These are phyloP conservation scores for Rhizoclosmatium hyalinum DNA, from an alignment of 371 early-diverging fungal genomes.

Conservation along the genomic window DNA sequence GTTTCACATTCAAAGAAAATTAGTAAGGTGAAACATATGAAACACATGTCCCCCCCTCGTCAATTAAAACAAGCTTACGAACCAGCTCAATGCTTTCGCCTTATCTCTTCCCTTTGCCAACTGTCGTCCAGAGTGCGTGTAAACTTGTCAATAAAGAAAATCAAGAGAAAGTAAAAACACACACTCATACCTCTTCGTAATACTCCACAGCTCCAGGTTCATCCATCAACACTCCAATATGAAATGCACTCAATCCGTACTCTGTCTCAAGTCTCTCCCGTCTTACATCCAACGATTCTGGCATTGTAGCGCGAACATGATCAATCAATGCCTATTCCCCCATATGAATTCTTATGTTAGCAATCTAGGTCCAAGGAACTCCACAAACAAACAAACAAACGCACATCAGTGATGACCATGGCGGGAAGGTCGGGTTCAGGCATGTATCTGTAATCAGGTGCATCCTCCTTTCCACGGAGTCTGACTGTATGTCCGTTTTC, in stretches of 20 bases:
- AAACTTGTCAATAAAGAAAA: background rate
- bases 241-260: constrained; percentile 65
- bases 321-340: constrained; percentile 57
- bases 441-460: constrained; percentile 90
- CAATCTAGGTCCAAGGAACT: background rate
- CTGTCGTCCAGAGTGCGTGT: background rate
- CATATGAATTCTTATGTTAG: constrained; percentile 3
- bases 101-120: constrained; percentile 12
- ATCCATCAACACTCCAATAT: constrained; percentile 70
- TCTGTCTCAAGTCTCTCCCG: constrained; percentile 66
- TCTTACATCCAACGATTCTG: constrained; percentile 77
- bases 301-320: constrained; percentile 51
- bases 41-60: too few relatives aligned
- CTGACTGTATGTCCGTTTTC: constrained; percentile 69
- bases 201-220: constrained; percentile 76
- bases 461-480: constrained; percentile 80
- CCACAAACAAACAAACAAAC: background rate
- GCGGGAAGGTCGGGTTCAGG: constrained; percentile 90
- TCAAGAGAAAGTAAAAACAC: background rate
- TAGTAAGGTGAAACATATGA: background rate
- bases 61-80: too few relatives aligned
- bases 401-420: constrained; percentile 48
- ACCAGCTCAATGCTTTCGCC: constrained; percentile 28
- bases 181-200: constrained; percentile 67
- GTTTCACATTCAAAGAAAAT: background rate